Conservation (phyloP, 2,329 filamentous ascomycete species). For the Fragosphaeria purpurea region DNA sequence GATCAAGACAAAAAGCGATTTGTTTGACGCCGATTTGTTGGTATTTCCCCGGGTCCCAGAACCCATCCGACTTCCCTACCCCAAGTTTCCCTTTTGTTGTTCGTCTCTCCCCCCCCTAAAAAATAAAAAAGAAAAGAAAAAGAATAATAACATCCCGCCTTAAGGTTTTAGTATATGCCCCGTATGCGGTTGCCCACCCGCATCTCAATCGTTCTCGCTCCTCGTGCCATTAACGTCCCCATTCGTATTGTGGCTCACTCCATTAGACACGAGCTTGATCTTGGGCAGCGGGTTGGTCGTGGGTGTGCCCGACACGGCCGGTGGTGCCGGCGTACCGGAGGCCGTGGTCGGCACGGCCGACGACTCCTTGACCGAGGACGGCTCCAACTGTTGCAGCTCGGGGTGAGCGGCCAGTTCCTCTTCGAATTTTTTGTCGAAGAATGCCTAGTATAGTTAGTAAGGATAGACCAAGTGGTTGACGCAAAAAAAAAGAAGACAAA, state of each 20-base stretch:
- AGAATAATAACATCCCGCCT: too few species aligned
- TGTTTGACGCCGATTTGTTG: too few species aligned
- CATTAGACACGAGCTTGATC: conserved; percentile 18
- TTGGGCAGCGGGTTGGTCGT: conserved; percentile 13
- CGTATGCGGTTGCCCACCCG: too few species aligned
- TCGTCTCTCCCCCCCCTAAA: neutral
- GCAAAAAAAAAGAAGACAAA: neutral
- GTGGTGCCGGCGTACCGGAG: conserved; percentile 17
- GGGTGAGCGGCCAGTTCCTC: conserved; percentile 19
- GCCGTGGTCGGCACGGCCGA: conserved; percentile 30
- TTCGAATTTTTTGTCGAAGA: conserved; percentile 43
- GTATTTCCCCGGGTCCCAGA: neutral
- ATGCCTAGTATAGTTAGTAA: conserved; percentile 33
- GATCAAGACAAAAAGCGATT: too few species aligned
- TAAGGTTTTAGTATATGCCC: too few species aligned
- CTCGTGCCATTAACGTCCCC: conserved; percentile 1
- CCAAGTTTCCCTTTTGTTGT: neutral
- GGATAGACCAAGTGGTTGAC: too few species aligned
- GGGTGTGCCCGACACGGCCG: too few species aligned
- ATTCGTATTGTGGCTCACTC: conserved; percentile 5
- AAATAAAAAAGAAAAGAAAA: too few species aligned
- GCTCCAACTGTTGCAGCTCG: conserved; percentile 18
- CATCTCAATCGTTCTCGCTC: conserved; percentile 3
- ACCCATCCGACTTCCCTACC: too few species aligned
- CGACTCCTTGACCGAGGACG: conserved; percentile 23